These are phyloP conservation scores for Cyclostephanos invisitatus DNA, from an alignment of 108 stramenopile species.

Conservation along the genomic window DNA sequence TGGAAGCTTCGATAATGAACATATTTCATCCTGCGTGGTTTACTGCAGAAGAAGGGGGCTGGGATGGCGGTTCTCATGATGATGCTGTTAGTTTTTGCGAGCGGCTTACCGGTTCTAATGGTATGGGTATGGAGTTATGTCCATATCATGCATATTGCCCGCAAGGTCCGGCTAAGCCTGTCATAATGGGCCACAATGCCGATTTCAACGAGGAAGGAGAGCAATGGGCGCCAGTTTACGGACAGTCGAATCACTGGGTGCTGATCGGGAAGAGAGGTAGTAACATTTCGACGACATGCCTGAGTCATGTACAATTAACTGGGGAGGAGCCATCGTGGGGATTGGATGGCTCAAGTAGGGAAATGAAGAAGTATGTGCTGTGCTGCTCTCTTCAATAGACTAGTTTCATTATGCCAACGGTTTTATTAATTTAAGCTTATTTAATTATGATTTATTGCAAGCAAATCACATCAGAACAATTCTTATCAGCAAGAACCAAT, in stretches of 20 bases:
- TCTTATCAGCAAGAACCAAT: no score
- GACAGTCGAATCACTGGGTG: constrained; percentile 37
- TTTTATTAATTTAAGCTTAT: not conserved
- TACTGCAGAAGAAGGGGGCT: constrained; percentile 17
- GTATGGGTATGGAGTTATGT: constrained; percentile 35
- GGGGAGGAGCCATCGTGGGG: constrained; percentile 45
- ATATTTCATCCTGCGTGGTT: constrained; percentile 32
- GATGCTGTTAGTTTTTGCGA: constrained; percentile 32
- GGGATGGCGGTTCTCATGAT: constrained; percentile 37
- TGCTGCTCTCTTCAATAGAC: constrained; percentile 35
- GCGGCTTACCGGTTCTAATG: constrained; percentile 4
- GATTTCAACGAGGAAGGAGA: constrained; percentile 28
- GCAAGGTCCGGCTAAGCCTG: constrained; percentile 30
- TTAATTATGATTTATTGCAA: no score
- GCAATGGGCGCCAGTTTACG: constrained; percentile 41
- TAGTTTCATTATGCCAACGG: constrained; percentile 3
- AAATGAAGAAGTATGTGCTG: constrained; percentile 48
- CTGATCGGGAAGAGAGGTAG: constrained; percentile 18
- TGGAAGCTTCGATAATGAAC: constrained; percentile 3
- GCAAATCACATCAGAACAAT: no score
- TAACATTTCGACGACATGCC: constrained; percentile 22
- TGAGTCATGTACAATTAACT: constrained; percentile 28
- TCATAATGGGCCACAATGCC: constrained; percentile 11
- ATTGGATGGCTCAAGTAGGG: constrained; percentile 30
- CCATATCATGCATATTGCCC: constrained; percentile 48